These are phyloP conservation scores for Fusarium guadeloupense DNA, from an alignment of 2,329 filamentous ascomycete species.

Conservation along the genomic window DNA sequence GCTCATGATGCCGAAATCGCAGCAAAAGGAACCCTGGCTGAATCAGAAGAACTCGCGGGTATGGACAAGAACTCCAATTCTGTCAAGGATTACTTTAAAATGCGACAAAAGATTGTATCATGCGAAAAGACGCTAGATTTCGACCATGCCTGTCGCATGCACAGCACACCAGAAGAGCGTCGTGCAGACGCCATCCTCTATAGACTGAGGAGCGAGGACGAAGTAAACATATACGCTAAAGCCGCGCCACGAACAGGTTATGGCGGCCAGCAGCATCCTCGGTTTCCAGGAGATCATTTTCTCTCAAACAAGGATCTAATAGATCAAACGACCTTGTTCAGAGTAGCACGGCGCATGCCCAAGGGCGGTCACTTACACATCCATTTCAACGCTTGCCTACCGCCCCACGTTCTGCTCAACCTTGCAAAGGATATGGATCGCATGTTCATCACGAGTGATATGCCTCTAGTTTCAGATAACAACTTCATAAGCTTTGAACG, in stretches of 20 bases:
- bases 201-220: slow-evolving; percentile 50
- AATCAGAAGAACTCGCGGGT: background rate
- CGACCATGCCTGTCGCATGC: slow-evolving; percentile 49
- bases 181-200: slow-evolving; percentile 54
- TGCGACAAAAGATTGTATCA: slow-evolving; percentile 44
- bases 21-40: background rate
- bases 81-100: slow-evolving; percentile 44
- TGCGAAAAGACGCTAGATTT: slow-evolving; percentile 53
- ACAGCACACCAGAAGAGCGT: slow-evolving; percentile 49
- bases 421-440: slow-evolving; percentile 64
- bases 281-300: slow-evolving; percentile 66
- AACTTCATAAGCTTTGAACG: slow-evolving; percentile 56
- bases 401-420: slow-evolving; percentile 66
- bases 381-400: slow-evolving; percentile 80
- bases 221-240: slow-evolving; percentile 48
- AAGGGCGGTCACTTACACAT: slow-evolving; percentile 79
- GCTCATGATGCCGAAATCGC: slow-evolving; percentile 41
- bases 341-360: slow-evolving; percentile 67
- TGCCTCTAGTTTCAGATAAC: slow-evolving; percentile 54
- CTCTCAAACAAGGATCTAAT: slow-evolving; percentile 65
- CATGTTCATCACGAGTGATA: slow-evolving; percentile 74
- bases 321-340: slow-evolving; percentile 64
- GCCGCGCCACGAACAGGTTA: slow-evolving; percentile 49
- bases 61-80: slow-evolving; percentile 7
- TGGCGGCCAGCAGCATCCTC: slow-evolving; percentile 55